Evolutionary conservation across 2,329 filamentous ascomycete genomes (phyloP), one percentile per base, ranked within the genome.

Genomic region (Magnaporthiopsis poae): DNA sequence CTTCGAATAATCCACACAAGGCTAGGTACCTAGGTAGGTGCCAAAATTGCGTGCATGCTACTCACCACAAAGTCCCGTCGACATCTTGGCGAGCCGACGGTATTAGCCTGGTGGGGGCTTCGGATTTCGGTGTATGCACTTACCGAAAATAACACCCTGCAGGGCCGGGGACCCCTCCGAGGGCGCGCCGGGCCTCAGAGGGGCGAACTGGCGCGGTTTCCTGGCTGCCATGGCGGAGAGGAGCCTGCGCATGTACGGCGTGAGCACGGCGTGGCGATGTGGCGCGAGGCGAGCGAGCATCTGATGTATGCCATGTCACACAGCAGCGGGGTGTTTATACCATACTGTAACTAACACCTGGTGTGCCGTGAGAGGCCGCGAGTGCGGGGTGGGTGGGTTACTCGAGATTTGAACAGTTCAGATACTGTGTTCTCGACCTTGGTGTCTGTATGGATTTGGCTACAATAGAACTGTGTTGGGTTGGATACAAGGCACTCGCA

Each of bases 21-120:
- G 60, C 35, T 12, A 7, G 33, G 35, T 36, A 7, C 31, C 31
- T 31, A 31, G 27, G 27, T 27, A 27, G 27, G 5, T n/a, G 59
- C 3, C 59, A 1, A 60, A 25, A 60, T n/a, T 35, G 31, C 31
- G 5, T 12, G 36, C 25, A 29, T 29, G 25, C 12, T 36, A 81
- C 88, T 79, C 78, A 96, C 93, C 90, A 97, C 68, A 98, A 78
- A 31, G 94, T 99, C 3, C 94, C 94, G 77, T 99, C 94, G 69
- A 99, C 91, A 78, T 99, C 94, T 77, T 31, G 21, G 9, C 27
- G 29, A 56, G 46, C 21, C 60, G n/a, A 35, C 25, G 46, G 21
- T 9, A 46, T 63, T 29, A 65, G 56, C 25, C 21, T 65, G 2
- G 8, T 56, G 13, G 12, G 18, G n/a, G 8, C 46, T 56, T n/a